Evolutionary conservation across 768 basidiomycete genomes (phyloP).

Genomic region (Rhodocollybia butyracea): DNA sequence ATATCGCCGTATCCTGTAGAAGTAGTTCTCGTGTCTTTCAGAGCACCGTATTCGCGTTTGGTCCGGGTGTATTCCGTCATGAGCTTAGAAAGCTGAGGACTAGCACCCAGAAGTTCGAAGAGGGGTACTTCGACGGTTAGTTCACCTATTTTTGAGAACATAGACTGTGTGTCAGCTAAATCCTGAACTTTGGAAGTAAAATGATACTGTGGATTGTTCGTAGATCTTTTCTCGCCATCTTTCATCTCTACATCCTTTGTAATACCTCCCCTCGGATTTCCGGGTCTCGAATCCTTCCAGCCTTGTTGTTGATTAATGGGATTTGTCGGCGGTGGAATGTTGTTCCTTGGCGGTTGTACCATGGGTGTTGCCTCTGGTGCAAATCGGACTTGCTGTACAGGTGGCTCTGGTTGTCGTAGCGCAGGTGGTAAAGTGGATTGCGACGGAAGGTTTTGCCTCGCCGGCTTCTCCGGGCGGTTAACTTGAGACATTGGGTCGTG

Average conservation of each 20-base stretch:
- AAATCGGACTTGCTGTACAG: neutral
- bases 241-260: neutral
- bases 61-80: neutral
- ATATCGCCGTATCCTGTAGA: neutral
- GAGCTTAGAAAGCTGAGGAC: neutral
- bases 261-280: neutral
- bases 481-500: neutral
- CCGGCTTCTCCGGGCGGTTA: neutral
- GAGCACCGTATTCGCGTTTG: neutral
- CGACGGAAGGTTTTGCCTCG: neutral
- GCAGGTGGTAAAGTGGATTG: neutral
- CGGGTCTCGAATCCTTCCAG: conserved; percentile 5
- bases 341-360: neutral
- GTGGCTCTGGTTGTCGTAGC: neutral
- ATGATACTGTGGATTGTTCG: neutral
- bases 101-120: neutral
- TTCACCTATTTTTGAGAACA: neutral
- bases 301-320: conserved; percentile 7
- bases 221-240: neutral
- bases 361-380: neutral
- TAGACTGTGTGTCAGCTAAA: neutral
- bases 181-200: neutral
- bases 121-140: neutral
- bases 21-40: neutral
- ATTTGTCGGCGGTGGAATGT: neutral